Evolutionary conservation across 352 stramenopile genomes (phyloP), one percentile per base, ranked within the genome.

Genomic region (Pythium utonaiense): DNA sequence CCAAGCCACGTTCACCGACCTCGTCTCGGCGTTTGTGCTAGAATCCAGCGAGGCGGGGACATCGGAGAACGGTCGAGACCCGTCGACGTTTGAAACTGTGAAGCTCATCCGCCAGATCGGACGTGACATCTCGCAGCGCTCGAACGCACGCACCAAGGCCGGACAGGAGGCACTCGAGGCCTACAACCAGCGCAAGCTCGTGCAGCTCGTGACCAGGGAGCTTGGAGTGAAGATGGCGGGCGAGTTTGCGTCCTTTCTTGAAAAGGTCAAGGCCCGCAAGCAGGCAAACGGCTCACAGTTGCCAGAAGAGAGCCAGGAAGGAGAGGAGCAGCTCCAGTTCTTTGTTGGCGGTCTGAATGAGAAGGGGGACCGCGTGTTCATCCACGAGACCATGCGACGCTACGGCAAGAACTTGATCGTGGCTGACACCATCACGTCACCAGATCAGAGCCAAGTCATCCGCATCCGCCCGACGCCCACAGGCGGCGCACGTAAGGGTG

Each of bases 351-450:
- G 80, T 1, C 42, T 97, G 30, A 85, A 88, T 33, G 89, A 97
- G 28, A 98, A 98, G 66, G 59, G 82, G 44, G 82, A 88, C 31
- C 85, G 96, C 28, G 88, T 95, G 54, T 80, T 83, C 7, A 78
- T 98, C 44, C 93, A 98, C 70, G 73, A 96, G 64, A 89, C 91
- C 10, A 92, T 98, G 61, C 80, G 91, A 6, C 73, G 78, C 38
- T 91, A 89, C 51, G 77, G 80, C 57, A 83, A 91, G 52, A 75
- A 77, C 45, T 72, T 81, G 44, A 86, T 96, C 40, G 76, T 96
- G 12, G 91, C 91, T 33, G 80, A 95, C 63, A 96, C 86, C 34
- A 79, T 95, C 60, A 91, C 88, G 33, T 87, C 96, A 24, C 91
- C 89, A 7, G 75, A 84, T 51, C 74, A 83, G 28, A 86, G 71